Percentiles rank a stretch among this genome's conserved stretches.
phyloP scores from a whole-genome alignment of 2,329 filamentous ascomycete species.

The Orbilia quercus region DNA sequence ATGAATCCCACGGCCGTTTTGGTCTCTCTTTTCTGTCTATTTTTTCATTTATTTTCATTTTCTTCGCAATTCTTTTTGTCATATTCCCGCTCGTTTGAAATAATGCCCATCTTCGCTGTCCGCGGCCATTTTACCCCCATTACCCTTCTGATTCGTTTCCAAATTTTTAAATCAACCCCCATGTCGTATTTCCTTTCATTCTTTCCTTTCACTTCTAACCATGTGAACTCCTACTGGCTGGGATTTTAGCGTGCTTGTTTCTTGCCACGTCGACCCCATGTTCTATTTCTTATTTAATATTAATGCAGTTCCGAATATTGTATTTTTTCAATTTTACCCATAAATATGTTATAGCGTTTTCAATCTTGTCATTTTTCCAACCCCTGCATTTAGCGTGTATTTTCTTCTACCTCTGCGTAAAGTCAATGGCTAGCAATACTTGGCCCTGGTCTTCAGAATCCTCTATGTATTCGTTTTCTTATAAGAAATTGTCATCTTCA shows the following conservation, averaged over 20 bases:
- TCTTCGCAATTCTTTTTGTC: conserved; percentile 13
- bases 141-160: conserved; percentile 10
- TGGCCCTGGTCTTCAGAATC: conserved; percentile 9
- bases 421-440: conserved; percentile 1
- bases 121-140: conserved; percentile 30
- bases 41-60: too few species aligned
- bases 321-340: conserved; percentile 23
- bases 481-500: background rate
- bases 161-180: background rate
- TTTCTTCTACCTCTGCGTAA: conserved; percentile 13
- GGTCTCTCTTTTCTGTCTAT: too few species aligned
- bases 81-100: conserved; percentile 29
- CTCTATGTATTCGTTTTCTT: conserved; percentile 3
- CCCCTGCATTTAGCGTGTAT: conserved; percentile 43
- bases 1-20: background rate
- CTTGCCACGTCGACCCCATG: conserved; percentile 21
- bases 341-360: conserved; percentile 7
- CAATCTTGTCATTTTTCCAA: background rate
- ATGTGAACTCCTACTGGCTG: conserved; percentile 28
- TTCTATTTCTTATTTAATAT: conserved; percentile 13
- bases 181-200: conserved; percentile 3
- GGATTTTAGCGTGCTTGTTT: conserved; percentile 3
- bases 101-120: conserved; percentile 35
- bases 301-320: conserved; percentile 25
- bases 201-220: background rate